A percentile compares a stretch with the other conserved stretches of the same genome.
Evolutionary conservation across 2,329 filamentous ascomycete species (phyloP).

Genomic region (Aspergillus ruber): DNA sequence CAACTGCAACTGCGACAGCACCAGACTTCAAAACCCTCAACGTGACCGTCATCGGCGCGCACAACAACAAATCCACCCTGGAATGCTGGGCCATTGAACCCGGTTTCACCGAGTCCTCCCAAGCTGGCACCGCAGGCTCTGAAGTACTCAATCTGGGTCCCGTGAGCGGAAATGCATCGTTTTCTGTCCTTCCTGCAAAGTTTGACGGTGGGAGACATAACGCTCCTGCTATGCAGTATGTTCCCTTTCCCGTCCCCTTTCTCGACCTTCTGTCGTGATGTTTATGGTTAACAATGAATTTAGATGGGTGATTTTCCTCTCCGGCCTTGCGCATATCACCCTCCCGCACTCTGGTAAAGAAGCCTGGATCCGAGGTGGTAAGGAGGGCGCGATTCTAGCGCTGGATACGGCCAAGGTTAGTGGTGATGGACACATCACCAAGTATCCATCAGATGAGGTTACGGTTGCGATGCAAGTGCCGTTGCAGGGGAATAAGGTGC

Average conservation of each 20-base stretch:
- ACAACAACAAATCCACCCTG: slow-evolving; percentile 34
- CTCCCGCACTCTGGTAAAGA: slow-evolving; percentile 34
- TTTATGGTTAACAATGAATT: neutral
- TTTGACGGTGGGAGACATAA: slow-evolving; percentile 39
- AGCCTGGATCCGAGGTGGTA: slow-evolving; percentile 35
- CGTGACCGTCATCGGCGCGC: slow-evolving; percentile 36
- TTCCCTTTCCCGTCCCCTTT: slow-evolving; percentile 2
- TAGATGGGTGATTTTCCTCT: slow-evolving; percentile 34
- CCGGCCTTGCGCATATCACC: slow-evolving; percentile 38
- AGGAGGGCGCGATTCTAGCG: slow-evolving; percentile 38
- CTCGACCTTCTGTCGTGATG: neutral
- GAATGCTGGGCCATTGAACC: slow-evolving; percentile 43
- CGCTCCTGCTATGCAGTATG: slow-evolving; percentile 39
- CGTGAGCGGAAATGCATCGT: slow-evolving; percentile 26
- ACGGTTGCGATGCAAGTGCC: slow-evolving; percentile 37
- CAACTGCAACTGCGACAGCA: slow-evolving; percentile 2
- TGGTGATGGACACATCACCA: slow-evolving; percentile 35
- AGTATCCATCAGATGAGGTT: slow-evolving; percentile 33
- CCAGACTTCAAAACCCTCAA: slow-evolving; percentile 27
- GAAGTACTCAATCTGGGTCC: slow-evolving; percentile 26
- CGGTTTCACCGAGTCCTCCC: slow-evolving; percentile 27
- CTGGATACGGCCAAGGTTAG: slow-evolving; percentile 39
- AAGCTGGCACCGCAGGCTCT: slow-evolving; percentile 29
- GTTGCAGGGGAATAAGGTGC: slow-evolving; percentile 25
- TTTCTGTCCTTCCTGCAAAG: slow-evolving; percentile 29